Conservation (phyloP, 352 stramenopile genomes). For the Pythium guiyangense region DNA sequence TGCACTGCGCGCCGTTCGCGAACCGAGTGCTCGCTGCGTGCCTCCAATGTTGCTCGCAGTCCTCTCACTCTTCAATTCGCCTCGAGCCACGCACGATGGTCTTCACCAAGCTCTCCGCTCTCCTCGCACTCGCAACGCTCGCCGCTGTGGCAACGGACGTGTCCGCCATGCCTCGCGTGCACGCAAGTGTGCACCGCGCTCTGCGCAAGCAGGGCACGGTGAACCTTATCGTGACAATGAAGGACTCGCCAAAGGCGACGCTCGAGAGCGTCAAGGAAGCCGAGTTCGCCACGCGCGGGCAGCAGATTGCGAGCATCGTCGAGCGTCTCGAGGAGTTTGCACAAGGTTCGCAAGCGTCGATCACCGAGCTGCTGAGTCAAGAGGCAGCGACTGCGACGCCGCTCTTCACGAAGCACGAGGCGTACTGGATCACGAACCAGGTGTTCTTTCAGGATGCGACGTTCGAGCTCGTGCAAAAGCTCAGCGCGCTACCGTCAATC, state of each 20-base stretch:
- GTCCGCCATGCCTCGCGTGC: conserved; percentile 12
- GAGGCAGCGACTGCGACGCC: conserved; percentile 9
- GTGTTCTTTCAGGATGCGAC: conserved; percentile 20
- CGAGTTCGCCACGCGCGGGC: conserved; percentile 1
- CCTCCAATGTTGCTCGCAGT: too few relatives aligned
- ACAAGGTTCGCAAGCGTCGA: neutral
- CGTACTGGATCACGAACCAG: conserved; percentile 28
- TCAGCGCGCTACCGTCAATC: conserved; percentile 11
- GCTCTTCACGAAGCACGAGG: conserved; percentile 10
- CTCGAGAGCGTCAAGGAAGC: conserved; percentile 4
- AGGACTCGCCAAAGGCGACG: neutral
- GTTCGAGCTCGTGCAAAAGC: conserved; percentile 19
- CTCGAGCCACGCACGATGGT: neutral
- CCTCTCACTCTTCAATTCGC: conserved; percentile 4
- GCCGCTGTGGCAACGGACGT: neutral
- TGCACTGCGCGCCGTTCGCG: too few relatives aligned
- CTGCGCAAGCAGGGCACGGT: conserved; percentile 18
- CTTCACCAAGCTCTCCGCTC: neutral
- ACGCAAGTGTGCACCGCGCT: conserved; percentile 21
- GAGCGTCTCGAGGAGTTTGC: conserved; percentile 1
- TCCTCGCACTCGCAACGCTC: conserved; percentile 15
- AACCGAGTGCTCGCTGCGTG: neutral
- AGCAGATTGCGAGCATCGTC: conserved; percentile 9
- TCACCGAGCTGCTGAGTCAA: conserved; percentile 6
- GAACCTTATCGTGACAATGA: conserved; percentile 9